These are phyloP conservation scores for Blepharisma stoltei DNA, from an alignment of 73 alveolate species.

Conservation along the genomic window DNA sequence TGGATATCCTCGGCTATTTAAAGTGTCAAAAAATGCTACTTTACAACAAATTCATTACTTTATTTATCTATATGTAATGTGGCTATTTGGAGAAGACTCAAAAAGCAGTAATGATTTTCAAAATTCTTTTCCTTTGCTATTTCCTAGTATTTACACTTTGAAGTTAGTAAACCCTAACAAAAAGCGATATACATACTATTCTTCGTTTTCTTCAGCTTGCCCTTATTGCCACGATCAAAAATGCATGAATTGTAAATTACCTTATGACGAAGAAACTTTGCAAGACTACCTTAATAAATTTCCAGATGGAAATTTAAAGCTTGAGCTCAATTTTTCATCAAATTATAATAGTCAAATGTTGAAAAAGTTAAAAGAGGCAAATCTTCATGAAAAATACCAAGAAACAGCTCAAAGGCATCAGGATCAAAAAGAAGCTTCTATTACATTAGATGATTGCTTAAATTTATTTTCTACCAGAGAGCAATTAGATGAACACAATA, in stretches of 20 bases:
- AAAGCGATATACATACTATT: neutral
- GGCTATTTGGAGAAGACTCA: neutral
- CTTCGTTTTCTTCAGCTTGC: neutral
- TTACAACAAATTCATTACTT: neutral
- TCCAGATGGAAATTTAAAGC: neutral
- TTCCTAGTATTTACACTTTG: neutral
- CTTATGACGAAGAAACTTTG: conserved; percentile 10
- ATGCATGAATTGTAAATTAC: conserved; percentile 8
- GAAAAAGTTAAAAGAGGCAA: no score
- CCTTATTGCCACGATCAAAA: neutral
- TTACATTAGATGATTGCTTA: conserved; percentile 19
- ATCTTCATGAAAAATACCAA: no score
- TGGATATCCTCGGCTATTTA: no score
- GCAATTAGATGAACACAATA: conserved; percentile 62
- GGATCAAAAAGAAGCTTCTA: no score
- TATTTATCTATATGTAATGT: neutral
- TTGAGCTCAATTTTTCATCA: no score
- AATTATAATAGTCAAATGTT: no score
- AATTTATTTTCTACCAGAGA: conserved; percentile 58
- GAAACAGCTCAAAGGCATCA: no score
- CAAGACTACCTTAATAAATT: neutral
- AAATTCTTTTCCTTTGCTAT: neutral
- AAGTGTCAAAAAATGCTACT: neutral
- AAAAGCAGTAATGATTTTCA: neutral
- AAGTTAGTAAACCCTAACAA: neutral